Evolutionary conservation across 176 grass and related monocot genomes (phyloP).

Genomic region (Olyra latifolia): DNA sequence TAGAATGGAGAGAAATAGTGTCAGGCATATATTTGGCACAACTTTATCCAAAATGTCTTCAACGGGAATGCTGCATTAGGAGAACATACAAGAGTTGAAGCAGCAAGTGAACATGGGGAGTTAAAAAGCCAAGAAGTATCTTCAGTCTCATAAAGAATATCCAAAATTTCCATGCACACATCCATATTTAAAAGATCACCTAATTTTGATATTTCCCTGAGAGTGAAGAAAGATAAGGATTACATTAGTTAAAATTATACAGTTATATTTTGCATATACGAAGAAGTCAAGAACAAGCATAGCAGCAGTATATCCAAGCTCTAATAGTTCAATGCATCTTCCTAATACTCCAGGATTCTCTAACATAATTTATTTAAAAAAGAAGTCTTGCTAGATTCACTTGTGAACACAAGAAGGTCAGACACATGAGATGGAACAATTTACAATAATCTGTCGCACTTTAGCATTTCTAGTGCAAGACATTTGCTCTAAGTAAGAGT

Average conservation of each 20-base stretch:
- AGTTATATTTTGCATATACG: background rate
- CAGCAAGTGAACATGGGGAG: conserved; percentile 65
- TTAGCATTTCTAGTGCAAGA: background rate
- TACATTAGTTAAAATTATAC: background rate
- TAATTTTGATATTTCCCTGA: conserved; percentile 76
- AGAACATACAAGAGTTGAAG: conserved; percentile 72
- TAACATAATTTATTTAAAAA: no score
- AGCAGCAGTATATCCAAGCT: background rate
- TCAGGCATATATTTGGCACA: conserved; percentile 2
- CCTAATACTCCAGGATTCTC: no score
- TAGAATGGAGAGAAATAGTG: background rate
- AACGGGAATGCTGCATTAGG: conserved; percentile 23
- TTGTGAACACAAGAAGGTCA: background rate
- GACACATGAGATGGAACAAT: background rate
- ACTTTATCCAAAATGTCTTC: background rate
- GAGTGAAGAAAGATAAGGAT: conserved; percentile 22
- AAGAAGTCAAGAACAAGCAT: conserved; percentile 24
- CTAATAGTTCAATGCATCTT: background rate
- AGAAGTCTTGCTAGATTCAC: background rate
- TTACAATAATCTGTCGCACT: background rate
- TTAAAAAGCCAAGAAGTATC: conserved; percentile 62
- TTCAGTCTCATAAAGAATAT: conserved; percentile 88
- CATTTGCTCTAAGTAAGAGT: background rate
- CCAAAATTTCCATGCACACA: conserved; percentile 88
- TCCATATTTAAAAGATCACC: conserved; percentile 65